Evolutionary conservation across 1,139 yeast species (phyloP), one percentile per base, ranked within the genome.

Genomic region (Saccharomyces hybrid): DNA sequence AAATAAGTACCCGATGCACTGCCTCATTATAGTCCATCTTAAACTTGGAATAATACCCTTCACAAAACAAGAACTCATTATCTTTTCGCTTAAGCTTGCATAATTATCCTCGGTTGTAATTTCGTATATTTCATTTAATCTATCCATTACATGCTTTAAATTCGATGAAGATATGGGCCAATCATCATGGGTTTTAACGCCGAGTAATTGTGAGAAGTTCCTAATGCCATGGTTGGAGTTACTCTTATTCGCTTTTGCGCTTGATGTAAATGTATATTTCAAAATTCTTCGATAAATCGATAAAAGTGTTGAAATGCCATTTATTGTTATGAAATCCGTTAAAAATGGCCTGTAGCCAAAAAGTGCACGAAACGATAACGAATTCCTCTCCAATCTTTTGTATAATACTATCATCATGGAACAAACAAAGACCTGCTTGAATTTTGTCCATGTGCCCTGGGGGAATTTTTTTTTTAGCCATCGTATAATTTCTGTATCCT

Each of bases 21-120:
- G 66, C 48, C 67, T 57, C 66, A 68, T 65, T 2, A 62, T 32
- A 5, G 67, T 55, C 70, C 70, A 66, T 55, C 63, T 62, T 6
- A 65, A 26, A 32, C 64, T 57, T 14, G 64, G 64, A 9, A 58
- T 32, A 3, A 65, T 55, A 50, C 64, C 64, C n/a, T 56, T 54
- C 11, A 64, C 56, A 16, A 64, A 9, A 25, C 59, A 54, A 4
- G 67, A 63, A 44, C 59, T 58, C 50, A 64, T 49, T 9, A 62
- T 9, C 44, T 52, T 59, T 23, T 64, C 67, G 25, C 23, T 38
- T 14, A 59, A 49, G 3, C 57, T 41, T 1, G 64, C 52, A 27
- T 50, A 52, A 11, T 57, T 56, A 9, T 55, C 51, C 16, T 56
- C 53, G 14, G 49, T 31, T 2, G 63, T 53, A 11, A 66, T 48